Evolutionary conservation across 148 eudicot genomes (phyloP).

Genomic region (Gaultheria prostrata): DNA sequence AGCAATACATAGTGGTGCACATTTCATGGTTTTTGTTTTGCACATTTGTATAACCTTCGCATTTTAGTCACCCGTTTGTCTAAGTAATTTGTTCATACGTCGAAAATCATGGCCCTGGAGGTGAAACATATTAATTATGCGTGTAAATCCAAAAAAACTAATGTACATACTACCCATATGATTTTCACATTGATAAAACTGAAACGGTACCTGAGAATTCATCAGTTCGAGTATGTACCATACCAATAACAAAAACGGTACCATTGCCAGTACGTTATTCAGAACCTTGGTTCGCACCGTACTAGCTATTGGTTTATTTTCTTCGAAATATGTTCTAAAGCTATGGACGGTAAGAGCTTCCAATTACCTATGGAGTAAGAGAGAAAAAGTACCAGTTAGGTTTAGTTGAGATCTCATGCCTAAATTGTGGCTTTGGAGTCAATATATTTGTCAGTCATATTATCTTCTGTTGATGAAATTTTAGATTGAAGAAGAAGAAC

Average conservation of each 20-base stretch:
- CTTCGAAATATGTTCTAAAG: background rate
- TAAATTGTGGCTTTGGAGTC: conserved; percentile 11
- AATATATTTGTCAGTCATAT: conserved; percentile 17
- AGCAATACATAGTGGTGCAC: background rate
- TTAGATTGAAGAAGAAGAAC: conserved; percentile 93
- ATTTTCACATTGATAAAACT: background rate
- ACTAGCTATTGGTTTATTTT: background rate
- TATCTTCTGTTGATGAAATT: conserved; percentile 17
- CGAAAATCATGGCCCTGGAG: background rate
- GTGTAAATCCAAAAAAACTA: background rate
- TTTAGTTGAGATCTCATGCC: background rate
- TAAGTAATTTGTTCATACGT: background rate
- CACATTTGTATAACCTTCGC: background rate
- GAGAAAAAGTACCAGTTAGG: background rate
- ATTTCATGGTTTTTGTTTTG: background rate
- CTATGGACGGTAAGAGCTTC: background rate
- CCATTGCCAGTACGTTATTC: background rate
- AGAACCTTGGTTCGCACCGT: background rate
- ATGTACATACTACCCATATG: background rate
- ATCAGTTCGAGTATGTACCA: too few species aligned
- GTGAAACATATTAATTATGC: background rate
- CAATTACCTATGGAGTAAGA: background rate
- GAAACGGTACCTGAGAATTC: background rate
- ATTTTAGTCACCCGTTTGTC: background rate
- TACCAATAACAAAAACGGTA: background rate